Evolutionary conservation across 2,329 filamentous ascomycete genomes (phyloP), one percentile per base, ranked within the genome.

Genomic region (Apiospora arundinis): DNA sequence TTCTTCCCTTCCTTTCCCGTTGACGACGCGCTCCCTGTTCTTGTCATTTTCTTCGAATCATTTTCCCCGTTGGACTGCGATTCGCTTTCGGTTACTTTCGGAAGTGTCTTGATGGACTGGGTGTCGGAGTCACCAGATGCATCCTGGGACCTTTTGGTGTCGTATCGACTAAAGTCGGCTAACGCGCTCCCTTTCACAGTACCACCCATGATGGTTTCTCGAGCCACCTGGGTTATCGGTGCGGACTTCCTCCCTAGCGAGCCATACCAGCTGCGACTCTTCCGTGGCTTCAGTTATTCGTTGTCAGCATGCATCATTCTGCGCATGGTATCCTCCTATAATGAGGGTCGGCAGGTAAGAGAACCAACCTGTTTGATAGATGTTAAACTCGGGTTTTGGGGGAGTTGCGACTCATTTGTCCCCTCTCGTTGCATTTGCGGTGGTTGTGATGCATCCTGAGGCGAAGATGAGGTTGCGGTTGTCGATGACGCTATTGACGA

Each of bases 211-310:
- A 92, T 91, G 16, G 87, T 89, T 78, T 92, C 90, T 74, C 84
- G 85, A 4, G 89, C 88, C 63, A 92, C 82, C 69, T 89, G 88
- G 7, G 87, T 91, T 11, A 89, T 91, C 40, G 90, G 49, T 42
- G 46, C 40, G 40, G 52, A 63, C 76, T 91, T 91, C 42, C 87
- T 83, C 23, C 88, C 87, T 88, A 88, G 91, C 23, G 89, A 88
- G 69, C 88, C 88, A 78, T 91, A 91, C 90, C 89, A 92, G 78
- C 89, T 91, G 67, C 83, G 83, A 11, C 85, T 80, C 77, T 89
- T 89, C 72, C 83, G 85, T 48, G 86, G 80, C 87, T 89, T 75
- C 1, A 45, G 14, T 56, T 14, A 6, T 11, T n/a, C 9, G 21
- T 16, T 48, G 21, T 48, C 9, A 48, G 45, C 18, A 48, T 48